Evolutionary conservation across 768 basidiomycete species (phyloP).

Genomic region (Collybiopsis confluens): DNA sequence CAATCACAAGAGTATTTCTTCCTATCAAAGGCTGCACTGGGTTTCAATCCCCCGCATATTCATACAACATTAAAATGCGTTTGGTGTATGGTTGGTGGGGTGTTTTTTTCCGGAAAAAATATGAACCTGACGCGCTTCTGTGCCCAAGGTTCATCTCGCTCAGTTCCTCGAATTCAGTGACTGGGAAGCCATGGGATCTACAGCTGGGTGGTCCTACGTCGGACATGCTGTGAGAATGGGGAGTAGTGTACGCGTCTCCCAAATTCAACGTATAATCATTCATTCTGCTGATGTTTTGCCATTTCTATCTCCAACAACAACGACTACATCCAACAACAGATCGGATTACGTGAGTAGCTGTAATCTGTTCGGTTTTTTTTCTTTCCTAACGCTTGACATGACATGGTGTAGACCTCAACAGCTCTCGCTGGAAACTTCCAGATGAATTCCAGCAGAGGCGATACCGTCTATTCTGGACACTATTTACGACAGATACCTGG

Average conservation of each 20-base stretch:
- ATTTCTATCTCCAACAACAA: not conserved
- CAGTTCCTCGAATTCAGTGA: conserved; percentile 58
- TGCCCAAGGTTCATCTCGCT: conserved; percentile 33
- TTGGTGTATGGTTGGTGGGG: not conserved
- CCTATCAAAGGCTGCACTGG: conserved; percentile 49
- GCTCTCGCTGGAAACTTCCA: conserved; percentile 55
- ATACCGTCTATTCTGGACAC: conserved; percentile 60
- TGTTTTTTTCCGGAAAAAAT: not conserved
- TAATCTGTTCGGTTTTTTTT: not conserved
- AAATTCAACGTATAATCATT: too few relatives aligned
- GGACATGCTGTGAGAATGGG: conserved; percentile 57
- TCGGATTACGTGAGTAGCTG: conserved; percentile 49
- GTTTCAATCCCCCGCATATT: conserved; percentile 35
- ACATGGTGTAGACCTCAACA: conserved; percentile 46
- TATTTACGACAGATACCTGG: conserved; percentile 63
- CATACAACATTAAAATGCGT: conserved; percentile 11
- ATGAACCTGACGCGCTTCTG: not conserved
- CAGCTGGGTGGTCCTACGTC: conserved; percentile 51
- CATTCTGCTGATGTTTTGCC: not conserved
- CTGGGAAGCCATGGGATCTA: conserved; percentile 39
- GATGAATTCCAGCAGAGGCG: conserved; percentile 41
- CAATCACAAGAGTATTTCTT: conserved; percentile 62
- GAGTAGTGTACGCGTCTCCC: conserved; percentile 53
- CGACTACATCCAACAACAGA: conserved; percentile 24
- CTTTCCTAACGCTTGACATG: not conserved